Evolutionary conservation across 176 grass and related monocot species (phyloP), one percentile per base, ranked within the genome.

Genomic region (Tillandsia fasciculata): DNA sequence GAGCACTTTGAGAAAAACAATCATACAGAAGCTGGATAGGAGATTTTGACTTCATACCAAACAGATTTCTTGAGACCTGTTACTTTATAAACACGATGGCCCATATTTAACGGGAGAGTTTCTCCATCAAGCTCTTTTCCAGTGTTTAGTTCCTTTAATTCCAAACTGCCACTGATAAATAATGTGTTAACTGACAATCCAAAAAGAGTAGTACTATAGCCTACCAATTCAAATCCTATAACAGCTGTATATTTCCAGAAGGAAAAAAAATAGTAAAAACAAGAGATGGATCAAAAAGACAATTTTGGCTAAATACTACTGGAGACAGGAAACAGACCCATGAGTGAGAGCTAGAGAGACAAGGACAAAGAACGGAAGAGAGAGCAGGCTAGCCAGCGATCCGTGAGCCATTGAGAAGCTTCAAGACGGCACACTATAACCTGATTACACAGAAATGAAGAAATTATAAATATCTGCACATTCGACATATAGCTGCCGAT

Each of bases 31-130:
- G 87, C 82, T 49, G 90, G 94, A 69, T 99, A 90, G 58, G 94
- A 93, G 71, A 99, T 99, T 90, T 90, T 93, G 84, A 93, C 79
- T 85, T 99, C 94, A 76, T 90, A 99, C 79, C 84, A 93, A 51
- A 53, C 68, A 3, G 83, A 80, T 67, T 79, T 64, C 64, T 74
- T 80, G 17, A 80, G 65, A 67, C 80, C 82, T 33, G 68, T 67
- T 66, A 93, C 70, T 75, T 82, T 81, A 76, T 99, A 93, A 53
- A 90, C 12, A 49, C 67, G 76, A 51, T 70, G 51, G 11, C 82
- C 86, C 26, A 76, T 65, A 9, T 72, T 76, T 53, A 99, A 73
- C 20, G 79, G 69, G 79, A 93, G 74, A 24, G 80, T 80, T 81
- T 93, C 89, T 11, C 50, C 74, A 51, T 77, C 53, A 3, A 90